Evolutionary conservation across 352 stramenopile species (phyloP), one percentile per base, ranked within the genome.

Genomic region (Globisporangium mamillatum): DNA sequence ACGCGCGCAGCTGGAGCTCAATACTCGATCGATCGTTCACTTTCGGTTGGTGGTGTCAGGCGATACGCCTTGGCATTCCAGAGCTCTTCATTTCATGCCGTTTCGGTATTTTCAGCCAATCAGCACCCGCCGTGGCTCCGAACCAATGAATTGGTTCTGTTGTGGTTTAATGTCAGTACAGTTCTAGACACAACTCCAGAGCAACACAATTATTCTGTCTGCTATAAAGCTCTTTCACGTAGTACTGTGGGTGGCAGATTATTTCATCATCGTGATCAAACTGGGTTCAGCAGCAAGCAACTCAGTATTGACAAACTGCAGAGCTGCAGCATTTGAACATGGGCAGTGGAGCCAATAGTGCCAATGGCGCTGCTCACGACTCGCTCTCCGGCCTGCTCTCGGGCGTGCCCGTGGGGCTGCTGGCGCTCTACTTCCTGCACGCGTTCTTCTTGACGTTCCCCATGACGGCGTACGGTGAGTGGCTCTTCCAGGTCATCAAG

Each of bases 381-480:
- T 52, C 41, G 41, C 41, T 48, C 16, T 18, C 54, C 41, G 53
- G 57, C 36, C 32, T 60, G 54, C 55, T 48, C 22, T 57, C 75
- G 65, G 73, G 69, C 32, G 62, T 92, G 66, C 82, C 82, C 14
- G 60, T 65, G 55, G 79, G 75, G 58, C 73, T 94, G 50, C 83
- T 94, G 64, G 74, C 75, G 70, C 76, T 94, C 44, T 94, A 90
- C 75, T 92, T 93, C 75, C 68, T 92, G 64, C 83, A 93, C 76
- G 74, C 83, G 36, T 92, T 93, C 79, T 79, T 78, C 70, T 69
- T 79, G 73, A 91, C 84, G 57, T 91, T 94, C 76, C 84, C 86
- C 66, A 90, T 77, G 75, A 94, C 80, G 12, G 86, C 86, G 58
- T 94, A 94, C 72, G 71, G 77, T 67, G 14, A 82, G 58, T 93